A percentile compares a stretch with the other conserved stretches of the same genome.
These are phyloP conservation scores for Fragaria iinumae DNA, from an alignment of 306 rosid genomes.

Conservation along the genomic window DNA sequence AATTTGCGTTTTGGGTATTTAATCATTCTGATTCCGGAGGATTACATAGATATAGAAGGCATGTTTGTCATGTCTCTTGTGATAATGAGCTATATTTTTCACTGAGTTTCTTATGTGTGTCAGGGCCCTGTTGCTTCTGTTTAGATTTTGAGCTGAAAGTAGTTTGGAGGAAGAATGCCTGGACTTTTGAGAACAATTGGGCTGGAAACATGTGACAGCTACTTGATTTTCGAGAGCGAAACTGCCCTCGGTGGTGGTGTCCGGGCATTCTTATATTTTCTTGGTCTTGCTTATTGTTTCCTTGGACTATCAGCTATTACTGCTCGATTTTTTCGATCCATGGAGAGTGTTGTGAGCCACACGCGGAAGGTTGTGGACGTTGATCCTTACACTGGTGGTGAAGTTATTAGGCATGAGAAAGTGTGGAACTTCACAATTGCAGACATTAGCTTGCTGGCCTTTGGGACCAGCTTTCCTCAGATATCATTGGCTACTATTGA, in stretches of 20 bases:
- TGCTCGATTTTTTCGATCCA: conserved; percentile 69
- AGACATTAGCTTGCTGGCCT: conserved; percentile 87
- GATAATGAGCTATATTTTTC: background rate
- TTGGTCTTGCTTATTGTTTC: conserved; percentile 83
- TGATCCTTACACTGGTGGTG: conserved; percentile 54
- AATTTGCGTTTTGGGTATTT: background rate
- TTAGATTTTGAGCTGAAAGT: conserved; percentile 11
- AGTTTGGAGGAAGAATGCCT: conserved; percentile 35
- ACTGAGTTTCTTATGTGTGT: background rate
- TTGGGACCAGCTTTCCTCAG: conserved; percentile 99
- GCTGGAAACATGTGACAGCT: conserved; percentile 52
- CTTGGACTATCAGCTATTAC: conserved; percentile 90
- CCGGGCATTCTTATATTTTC: conserved; percentile 55
- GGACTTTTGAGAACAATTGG: conserved; percentile 33
- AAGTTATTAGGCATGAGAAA: conserved; percentile 54
- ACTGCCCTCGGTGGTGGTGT: conserved; percentile 48
- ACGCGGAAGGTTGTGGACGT: conserved; percentile 53
- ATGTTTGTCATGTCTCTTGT: background rate
- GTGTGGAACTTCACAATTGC: conserved; percentile 97
- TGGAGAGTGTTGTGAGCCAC: conserved; percentile 95
- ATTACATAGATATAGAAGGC: background rate
- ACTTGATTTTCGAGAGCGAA: conserved; percentile 66
- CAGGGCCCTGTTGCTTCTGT: conserved; percentile 32
- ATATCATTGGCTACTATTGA: conserved; percentile 94
- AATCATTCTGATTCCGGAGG: background rate